Conservation (phyloP, 306 rosid species). For the Trifolium pratense region DNA sequence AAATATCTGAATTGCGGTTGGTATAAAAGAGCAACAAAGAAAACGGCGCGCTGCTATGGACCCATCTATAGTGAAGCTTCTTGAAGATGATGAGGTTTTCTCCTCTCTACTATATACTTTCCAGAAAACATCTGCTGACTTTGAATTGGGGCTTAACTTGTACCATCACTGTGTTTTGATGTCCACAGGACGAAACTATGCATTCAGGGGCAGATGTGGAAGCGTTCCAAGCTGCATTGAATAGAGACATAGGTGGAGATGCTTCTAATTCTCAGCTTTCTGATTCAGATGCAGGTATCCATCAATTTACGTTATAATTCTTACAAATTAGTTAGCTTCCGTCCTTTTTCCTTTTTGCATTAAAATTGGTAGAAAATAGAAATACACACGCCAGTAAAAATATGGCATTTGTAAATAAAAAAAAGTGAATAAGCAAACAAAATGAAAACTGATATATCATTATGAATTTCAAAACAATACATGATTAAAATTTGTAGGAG, state of each 20-base stretch:
- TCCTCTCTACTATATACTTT: conserved; percentile 28
- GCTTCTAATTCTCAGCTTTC: conserved; percentile 58
- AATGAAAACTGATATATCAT: background rate
- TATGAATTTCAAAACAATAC: background rate
- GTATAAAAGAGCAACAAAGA: background rate
- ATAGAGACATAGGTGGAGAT: conserved; percentile 82
- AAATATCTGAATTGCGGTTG: background rate
- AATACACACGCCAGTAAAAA: background rate
- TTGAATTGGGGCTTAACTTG: conserved; percentile 21
- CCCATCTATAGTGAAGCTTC: conserved; percentile 85
- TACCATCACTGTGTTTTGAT: conserved; percentile 9
- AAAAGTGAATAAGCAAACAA: background rate
- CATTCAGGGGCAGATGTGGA: conserved; percentile 89
- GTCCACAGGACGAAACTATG: conserved; percentile 79
- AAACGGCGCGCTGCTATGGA: background rate
- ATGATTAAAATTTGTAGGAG: background rate
- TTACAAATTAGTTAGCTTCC: conserved; percentile 6
- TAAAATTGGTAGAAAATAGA: background rate
- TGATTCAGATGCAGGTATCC: conserved; percentile 56
- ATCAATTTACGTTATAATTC: conserved; percentile 14
- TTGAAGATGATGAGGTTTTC: conserved; percentile 88
- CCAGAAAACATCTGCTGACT: conserved; percentile 10
- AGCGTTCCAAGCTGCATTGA: conserved; percentile 86
- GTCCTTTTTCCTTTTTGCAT: conserved; percentile 25
- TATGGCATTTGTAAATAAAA: background rate